These are phyloP conservation scores for Elsinoe perseae DNA, from an alignment of 2,329 filamentous ascomycete genomes.

Conservation along the genomic window DNA sequence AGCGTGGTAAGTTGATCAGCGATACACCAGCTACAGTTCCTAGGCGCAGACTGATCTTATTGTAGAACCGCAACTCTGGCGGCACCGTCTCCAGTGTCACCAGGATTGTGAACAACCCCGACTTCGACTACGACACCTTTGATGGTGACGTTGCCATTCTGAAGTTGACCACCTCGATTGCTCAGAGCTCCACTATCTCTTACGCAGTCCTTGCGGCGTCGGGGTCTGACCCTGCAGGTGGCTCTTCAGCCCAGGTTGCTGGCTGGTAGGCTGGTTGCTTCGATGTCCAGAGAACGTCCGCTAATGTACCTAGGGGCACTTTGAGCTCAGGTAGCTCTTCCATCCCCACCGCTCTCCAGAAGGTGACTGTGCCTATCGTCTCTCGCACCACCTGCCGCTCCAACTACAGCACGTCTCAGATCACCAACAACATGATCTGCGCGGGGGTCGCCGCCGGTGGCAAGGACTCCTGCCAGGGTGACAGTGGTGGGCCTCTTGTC, in stretches of 20 bases:
- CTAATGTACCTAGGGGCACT: neutral
- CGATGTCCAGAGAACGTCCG: neutral
- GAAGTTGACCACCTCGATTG: neutral
- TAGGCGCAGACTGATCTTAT: neutral
- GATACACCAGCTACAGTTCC: neutral
- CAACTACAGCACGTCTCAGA: constrained; percentile 1
- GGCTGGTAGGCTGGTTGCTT: neutral
- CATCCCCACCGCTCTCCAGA: neutral
- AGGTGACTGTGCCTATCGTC: constrained; percentile 2
- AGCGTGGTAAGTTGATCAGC: neutral
- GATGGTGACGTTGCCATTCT: constrained; percentile 7
- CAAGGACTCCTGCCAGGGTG: constrained; percentile 12
- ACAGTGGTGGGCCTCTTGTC: constrained; percentile 1
- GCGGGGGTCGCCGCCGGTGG: neutral
- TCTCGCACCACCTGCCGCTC: neutral
- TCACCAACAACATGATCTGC: constrained; percentile 9
- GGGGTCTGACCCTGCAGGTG: neutral
- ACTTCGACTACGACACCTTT: constrained; percentile 5
- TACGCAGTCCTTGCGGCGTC: neutral
- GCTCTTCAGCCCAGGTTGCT: neutral
- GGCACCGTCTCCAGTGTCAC: neutral
- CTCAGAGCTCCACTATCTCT: constrained; percentile 2
- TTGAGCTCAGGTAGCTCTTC: neutral
- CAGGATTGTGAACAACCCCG: constrained; percentile 4
- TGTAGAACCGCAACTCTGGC: neutral